These are phyloP conservation scores for Blepharisma japonicum DNA, from an alignment of 73 alveolate genomes.

Conservation along the genomic window DNA sequence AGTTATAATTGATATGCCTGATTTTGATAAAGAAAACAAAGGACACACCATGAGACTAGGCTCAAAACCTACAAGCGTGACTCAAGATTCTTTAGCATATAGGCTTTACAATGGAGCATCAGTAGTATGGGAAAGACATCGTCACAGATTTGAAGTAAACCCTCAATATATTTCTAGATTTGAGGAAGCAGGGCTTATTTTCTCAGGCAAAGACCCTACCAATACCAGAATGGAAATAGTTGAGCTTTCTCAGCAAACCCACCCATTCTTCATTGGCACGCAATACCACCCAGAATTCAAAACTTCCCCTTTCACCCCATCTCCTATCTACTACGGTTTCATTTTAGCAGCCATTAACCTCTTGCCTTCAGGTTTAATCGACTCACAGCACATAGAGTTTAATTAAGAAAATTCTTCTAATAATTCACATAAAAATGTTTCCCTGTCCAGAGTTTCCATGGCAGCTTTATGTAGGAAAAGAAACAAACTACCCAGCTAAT, in stretches of 20 bases:
- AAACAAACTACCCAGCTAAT: not conserved
- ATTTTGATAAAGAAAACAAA: slow-evolving; percentile 25
- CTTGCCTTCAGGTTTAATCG: no score
- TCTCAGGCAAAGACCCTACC: slow-evolving; percentile 50
- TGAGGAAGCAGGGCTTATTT: slow-evolving; percentile 50
- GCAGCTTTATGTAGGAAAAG: slow-evolving; percentile 28
- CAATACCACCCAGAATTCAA: slow-evolving; percentile 69
- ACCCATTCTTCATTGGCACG: slow-evolving; percentile 65
- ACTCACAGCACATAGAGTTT: no score
- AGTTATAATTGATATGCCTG: slow-evolving; percentile 61
- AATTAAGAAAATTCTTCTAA: no score
- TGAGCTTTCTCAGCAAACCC: slow-evolving; percentile 34
- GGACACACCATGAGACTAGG: slow-evolving; percentile 80
- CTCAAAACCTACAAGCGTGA: slow-evolving; percentile 34
- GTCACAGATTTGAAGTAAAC: slow-evolving; percentile 70
- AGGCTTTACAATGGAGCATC: slow-evolving; percentile 36
- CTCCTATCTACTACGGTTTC: slow-evolving; percentile 53
- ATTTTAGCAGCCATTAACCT: slow-evolving; percentile 37
- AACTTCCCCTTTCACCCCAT: slow-evolving; percentile 47
- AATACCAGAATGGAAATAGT: slow-evolving; percentile 54
- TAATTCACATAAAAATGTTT: slow-evolving; percentile 4
- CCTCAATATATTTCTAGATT: slow-evolving; percentile 33
- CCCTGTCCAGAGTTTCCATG: slow-evolving; percentile 21
- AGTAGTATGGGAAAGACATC: slow-evolving; percentile 55
- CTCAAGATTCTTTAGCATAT: slow-evolving; percentile 44